phyloP scores from a whole-genome alignment of 495 filamentous ascomycete species.

The Tetracladium setigerum region DNA sequence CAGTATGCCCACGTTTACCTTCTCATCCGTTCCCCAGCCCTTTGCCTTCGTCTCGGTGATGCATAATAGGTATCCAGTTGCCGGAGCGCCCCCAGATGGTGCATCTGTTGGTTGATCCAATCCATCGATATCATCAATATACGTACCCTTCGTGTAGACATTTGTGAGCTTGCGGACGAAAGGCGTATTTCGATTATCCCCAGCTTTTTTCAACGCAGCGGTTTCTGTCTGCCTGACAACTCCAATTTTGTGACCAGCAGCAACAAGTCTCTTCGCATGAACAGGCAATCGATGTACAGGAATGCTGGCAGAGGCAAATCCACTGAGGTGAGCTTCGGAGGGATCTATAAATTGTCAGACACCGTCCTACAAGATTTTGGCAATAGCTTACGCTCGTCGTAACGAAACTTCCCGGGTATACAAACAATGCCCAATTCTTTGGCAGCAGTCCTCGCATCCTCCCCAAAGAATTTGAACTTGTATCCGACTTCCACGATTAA shows the following conservation, averaged over 20 bases:
- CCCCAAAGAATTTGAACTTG: conserved; percentile 97
- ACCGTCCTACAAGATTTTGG: not conserved
- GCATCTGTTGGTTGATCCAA: conserved; percentile 48
- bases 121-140: conserved; percentile 90
- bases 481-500: conserved; percentile 94
- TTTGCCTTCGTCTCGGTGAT: conserved; percentile 84
- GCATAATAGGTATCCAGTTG: conserved; percentile 87
- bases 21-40: conserved; percentile 86
- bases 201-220: conserved; percentile 92
- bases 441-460: conserved; percentile 83
- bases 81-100: conserved; percentile 46
- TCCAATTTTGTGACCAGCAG: conserved; percentile 91
- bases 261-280: conserved; percentile 88
- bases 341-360: conserved; percentile 41
- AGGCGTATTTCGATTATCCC: conserved; percentile 88
- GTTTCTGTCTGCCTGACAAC: conserved; percentile 96
- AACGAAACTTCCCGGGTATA: conserved; percentile 91
- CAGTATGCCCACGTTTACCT: conserved; percentile 84
- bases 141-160: conserved; percentile 96
- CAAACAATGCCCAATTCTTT: conserved; percentile 94
- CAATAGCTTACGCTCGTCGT: conserved; percentile 67
- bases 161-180: conserved; percentile 93
- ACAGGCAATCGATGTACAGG: conserved; percentile 88
- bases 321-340: conserved; percentile 86
- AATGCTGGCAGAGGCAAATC: conserved; percentile 93